phyloP scores from a whole-genome alignment of 2,329 filamentous ascomycete species.

The Coniella lustricola region DNA sequence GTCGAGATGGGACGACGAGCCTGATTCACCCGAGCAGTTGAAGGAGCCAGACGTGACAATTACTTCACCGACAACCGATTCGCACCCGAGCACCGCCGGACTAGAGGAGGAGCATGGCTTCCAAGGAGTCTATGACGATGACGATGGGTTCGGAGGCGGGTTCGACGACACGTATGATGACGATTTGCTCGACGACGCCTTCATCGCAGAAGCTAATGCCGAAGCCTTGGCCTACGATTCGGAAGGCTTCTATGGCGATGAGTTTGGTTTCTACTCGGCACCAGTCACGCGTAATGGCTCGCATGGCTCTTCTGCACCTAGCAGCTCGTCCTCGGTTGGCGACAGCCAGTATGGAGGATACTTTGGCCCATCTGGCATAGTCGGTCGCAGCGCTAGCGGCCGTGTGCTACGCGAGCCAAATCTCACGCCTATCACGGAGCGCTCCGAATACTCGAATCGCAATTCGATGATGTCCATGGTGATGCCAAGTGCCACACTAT shows the following conservation, averaged over 20 bases:
- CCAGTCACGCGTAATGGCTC: constrained; percentile 39
- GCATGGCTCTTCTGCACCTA: constrained; percentile 27
- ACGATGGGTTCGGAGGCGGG: constrained; percentile 29
- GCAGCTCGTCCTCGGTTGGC: constrained; percentile 21
- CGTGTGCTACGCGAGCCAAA: constrained; percentile 76
- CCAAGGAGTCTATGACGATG: constrained; percentile 55
- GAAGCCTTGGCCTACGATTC: constrained; percentile 87
- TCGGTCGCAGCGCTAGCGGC: constrained; percentile 66
- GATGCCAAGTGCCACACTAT: constrained; percentile 36
- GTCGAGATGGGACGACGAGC: constrained; percentile 48
- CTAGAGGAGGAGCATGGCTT: constrained; percentile 15
- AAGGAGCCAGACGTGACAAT: constrained; percentile 26
- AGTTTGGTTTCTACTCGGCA: constrained; percentile 90
- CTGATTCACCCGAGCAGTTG: constrained; percentile 43
- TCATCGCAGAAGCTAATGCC: constrained; percentile 92
- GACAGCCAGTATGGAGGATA: constrained; percentile 63
- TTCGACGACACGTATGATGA: constrained; percentile 40
- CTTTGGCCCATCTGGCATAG: constrained; percentile 65
- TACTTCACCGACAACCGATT: constrained; percentile 26
- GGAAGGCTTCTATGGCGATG: constrained; percentile 90
- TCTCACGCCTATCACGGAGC: constrained; percentile 90
- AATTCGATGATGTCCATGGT: constrained; percentile 79
- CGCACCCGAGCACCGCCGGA: constrained; percentile 24
- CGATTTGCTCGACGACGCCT: constrained; percentile 74
- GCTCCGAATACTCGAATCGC: constrained; percentile 90